phyloP scores from a whole-genome alignment of 164 flowering plant species.

The Chimonanthus praecox region DNA sequence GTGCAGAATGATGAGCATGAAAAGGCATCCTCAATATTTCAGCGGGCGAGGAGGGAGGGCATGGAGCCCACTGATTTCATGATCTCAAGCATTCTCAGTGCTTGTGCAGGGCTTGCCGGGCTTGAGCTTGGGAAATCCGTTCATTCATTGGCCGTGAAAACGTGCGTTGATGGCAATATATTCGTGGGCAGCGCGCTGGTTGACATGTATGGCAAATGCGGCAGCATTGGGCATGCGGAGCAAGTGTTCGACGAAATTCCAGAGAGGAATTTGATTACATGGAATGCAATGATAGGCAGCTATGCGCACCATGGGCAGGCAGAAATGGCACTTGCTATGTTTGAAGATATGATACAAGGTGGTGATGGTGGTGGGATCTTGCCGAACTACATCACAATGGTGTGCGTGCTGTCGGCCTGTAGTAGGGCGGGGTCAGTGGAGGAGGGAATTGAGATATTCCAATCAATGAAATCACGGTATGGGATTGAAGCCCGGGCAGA shows the following conservation, averaged over 20 bases:
- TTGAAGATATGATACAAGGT: conserved; percentile 45
- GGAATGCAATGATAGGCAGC: conserved; percentile 79
- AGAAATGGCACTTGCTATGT: conserved; percentile 50
- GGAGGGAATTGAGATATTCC: conserved; percentile 56
- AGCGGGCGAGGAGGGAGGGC: conserved; percentile 37
- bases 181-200: conserved; percentile 88
- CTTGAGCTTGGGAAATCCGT: conserved; percentile 64
- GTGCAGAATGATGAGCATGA: conserved; percentile 75
- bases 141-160: conserved; percentile 70
- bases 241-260: conserved; percentile 48
- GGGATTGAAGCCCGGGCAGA: conserved; percentile 68
- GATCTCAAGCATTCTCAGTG: conserved; percentile 71
- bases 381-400: conserved; percentile 71
- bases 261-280: conserved; percentile 54
- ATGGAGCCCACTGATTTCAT: conserved; percentile 58
- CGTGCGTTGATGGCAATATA: conserved; percentile 53
- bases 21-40: conserved; percentile 48
- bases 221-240: conserved; percentile 60
- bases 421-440: conserved; percentile 70
- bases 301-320: conserved; percentile 78
- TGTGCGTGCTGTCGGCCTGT: conserved; percentile 68
- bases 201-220: conserved; percentile 95
- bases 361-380: conserved; percentile 6
- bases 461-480: conserved; percentile 50
- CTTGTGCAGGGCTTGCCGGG: conserved; percentile 68